Percentiles rank a stretch among this genome's conserved stretches.
These are phyloP conservation scores for Stagonosporopsis chrysanthemi DNA, from an alignment of 2,329 filamentous ascomycete genomes.

Conservation along the genomic window DNA sequence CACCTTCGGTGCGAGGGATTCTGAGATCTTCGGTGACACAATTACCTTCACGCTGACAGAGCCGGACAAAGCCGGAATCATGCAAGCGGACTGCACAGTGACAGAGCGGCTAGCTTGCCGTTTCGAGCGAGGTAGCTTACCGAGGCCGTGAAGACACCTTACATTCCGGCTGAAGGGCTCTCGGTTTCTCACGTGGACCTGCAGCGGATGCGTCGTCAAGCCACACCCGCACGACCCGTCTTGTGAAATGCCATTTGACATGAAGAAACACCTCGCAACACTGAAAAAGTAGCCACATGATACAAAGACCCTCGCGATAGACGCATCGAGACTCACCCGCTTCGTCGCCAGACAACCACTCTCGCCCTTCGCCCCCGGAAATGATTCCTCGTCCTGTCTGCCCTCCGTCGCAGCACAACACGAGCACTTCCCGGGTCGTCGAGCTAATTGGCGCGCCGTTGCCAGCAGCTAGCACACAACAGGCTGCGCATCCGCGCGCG, in stretches of 20 bases:
- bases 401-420: neutral
- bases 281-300: neutral
- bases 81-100: neutral
- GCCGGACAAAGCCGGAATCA: neutral
- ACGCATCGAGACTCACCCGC: constrained; percentile 2
- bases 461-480: constrained; percentile 10
- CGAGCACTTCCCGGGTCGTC: neutral
- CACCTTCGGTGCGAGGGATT: neutral
- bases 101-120: neutral
- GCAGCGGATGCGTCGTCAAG: neutral
- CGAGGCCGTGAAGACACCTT: neutral
- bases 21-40: neutral
- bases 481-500: constrained; percentile 12
- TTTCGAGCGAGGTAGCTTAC: neutral
- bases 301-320: neutral
- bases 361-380: neutral
- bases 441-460: constrained; percentile 1
- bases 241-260: neutral
- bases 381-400: constrained; percentile 1
- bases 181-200: neutral
- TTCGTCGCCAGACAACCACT: neutral
- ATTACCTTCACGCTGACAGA: neutral
- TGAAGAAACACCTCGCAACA: neutral
- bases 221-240: neutral
- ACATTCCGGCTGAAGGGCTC: neutral